A percentile compares a stretch with the other conserved stretches of the same genome.
Evolutionary conservation across 2,329 filamentous ascomycete species (phyloP).

Genomic region (Beauveria australis): DNA sequence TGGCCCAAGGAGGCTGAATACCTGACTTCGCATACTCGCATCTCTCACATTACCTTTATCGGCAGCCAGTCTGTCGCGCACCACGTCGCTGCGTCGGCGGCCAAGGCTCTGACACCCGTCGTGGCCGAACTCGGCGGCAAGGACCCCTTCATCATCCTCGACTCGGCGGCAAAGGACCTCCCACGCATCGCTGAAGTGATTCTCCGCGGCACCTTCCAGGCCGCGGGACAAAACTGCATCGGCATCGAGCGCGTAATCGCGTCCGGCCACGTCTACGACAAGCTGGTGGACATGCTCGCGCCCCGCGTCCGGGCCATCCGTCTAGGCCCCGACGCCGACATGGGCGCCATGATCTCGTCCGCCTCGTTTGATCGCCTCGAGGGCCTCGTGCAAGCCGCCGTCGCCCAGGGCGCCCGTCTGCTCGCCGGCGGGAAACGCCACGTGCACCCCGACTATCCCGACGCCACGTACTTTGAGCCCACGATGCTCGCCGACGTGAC

Average conservation of each 20-base stretch:
- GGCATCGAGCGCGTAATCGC: conserved; percentile 91
- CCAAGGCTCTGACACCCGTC: conserved; percentile 77
- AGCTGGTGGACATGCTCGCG: conserved; percentile 60
- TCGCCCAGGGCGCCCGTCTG: conserved; percentile 69
- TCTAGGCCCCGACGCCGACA: conserved; percentile 69
- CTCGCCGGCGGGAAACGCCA: conserved; percentile 70
- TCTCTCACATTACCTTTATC: conserved; percentile 92
- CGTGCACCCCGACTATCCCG: conserved; percentile 62
- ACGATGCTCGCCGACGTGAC: conserved; percentile 90
- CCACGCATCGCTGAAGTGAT: conserved; percentile 70
- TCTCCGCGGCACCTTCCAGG: conserved; percentile 89
- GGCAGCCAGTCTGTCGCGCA: conserved; percentile 82
- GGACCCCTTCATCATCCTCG: conserved; percentile 82
- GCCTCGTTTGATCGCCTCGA: conserved; percentile 70
- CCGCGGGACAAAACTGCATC: conserved; percentile 94
- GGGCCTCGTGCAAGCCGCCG: conserved; percentile 65
- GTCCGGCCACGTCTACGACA: conserved; percentile 65
- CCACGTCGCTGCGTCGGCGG: conserved; percentile 77
- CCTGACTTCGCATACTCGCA: conserved; percentile 74
- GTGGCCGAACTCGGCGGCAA: conserved; percentile 92
- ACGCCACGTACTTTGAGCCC: conserved; percentile 85
- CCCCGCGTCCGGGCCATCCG: conserved; percentile 68
- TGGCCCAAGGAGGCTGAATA: conserved; percentile 77
- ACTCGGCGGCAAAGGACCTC: conserved; percentile 61
- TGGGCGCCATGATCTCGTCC: conserved; percentile 84